Percentiles rank a stretch among this genome's conserved stretches.
Evolutionary conservation across 2,329 filamentous ascomycete genomes (phyloP).

Genomic region (Neonectria sp.): DNA sequence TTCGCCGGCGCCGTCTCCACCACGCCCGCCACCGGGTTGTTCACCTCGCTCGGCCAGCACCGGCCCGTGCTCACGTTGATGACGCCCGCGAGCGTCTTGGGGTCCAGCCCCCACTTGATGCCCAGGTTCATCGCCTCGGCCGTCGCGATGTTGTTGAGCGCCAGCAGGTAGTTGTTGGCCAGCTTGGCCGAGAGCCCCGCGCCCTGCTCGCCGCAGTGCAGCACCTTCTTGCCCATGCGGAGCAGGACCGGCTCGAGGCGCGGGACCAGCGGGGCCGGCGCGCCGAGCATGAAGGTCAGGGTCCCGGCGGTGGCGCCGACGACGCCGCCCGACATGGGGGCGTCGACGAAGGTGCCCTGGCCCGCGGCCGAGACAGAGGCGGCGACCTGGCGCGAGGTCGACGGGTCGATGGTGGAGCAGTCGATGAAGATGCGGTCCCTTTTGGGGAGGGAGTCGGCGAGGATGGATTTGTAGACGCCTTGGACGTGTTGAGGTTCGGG

Average conservation of each 20-base stretch:
- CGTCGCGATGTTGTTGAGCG: slow-evolving; percentile 88
- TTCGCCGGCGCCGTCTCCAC: slow-evolving; percentile 81
- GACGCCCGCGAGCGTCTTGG: slow-evolving; percentile 80
- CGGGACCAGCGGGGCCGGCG: slow-evolving; percentile 71
- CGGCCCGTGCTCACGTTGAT: slow-evolving; percentile 95
- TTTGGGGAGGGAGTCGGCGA: slow-evolving; percentile 68
- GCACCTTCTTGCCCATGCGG: slow-evolving; percentile 87
- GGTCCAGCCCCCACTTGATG: slow-evolving; percentile 72
- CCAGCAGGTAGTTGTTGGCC: slow-evolving; percentile 97
- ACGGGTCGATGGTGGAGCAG: slow-evolving; percentile 95
- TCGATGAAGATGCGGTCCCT: slow-evolving; percentile 89
- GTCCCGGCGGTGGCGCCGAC: slow-evolving; percentile 91
- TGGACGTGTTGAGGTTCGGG: slow-evolving; percentile 92
- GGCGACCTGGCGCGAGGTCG: slow-evolving; percentile 85
- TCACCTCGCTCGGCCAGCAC: slow-evolving; percentile 96
- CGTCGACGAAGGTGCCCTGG: slow-evolving; percentile 88
- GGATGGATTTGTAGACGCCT: slow-evolving; percentile 83
- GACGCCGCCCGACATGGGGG: slow-evolving; percentile 96
- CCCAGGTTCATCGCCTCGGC: slow-evolving; percentile 78
- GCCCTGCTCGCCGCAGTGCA: slow-evolving; percentile 89
- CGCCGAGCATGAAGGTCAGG: slow-evolving; percentile 96
- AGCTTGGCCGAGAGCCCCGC: slow-evolving; percentile 92
- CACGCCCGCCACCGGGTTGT: slow-evolving; percentile 94
- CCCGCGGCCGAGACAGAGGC: slow-evolving; percentile 74
- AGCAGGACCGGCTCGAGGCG: slow-evolving; percentile 79